phyloP scores from a whole-genome alignment of 208 protist species.

The Cochliopodium minus region DNA sequence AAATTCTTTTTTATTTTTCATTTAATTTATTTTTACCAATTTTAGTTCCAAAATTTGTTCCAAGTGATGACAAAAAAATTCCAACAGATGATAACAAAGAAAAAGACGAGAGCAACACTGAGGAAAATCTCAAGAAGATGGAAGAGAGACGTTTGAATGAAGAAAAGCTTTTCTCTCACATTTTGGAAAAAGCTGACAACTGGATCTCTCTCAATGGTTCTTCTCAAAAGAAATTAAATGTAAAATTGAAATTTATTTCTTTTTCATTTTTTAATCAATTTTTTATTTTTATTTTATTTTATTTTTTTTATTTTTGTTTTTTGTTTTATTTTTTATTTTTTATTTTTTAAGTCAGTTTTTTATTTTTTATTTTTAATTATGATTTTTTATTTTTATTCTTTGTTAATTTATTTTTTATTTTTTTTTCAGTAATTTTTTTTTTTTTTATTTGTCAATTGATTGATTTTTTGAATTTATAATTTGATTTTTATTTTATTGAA shows the following conservation, averaged over 20 bases:
- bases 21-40: conserved; percentile 5
- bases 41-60: not conserved
- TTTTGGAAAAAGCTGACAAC: conserved; percentile 14
- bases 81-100: too few species aligned
- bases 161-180: conserved; percentile 3
- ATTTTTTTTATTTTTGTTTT: conserved; percentile 12
- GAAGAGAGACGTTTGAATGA: too few species aligned
- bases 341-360: conserved; percentile 5
- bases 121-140: too few species aligned
- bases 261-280: not conserved
- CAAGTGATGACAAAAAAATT: too few species aligned
- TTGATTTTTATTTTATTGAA: conserved; percentile 4
- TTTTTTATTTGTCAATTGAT: conserved; percentile 5
- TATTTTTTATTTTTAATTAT: conserved; percentile 2
- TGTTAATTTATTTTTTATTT: conserved; percentile 8
- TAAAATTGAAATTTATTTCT: not conserved
- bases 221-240: too few species aligned
- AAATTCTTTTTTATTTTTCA: conserved; percentile 2
- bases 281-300: conserved; percentile 9
- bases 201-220: conserved; percentile 3
- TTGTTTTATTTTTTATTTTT: conserved; percentile 9
- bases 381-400: conserved; percentile 10
- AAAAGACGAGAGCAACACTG: too few species aligned
- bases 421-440: conserved; percentile 8
- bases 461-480: conserved; percentile 4